phyloP scores from a whole-genome alignment of 805 yeast genomes.

The Komagataella kurtzmanii region DNA sequence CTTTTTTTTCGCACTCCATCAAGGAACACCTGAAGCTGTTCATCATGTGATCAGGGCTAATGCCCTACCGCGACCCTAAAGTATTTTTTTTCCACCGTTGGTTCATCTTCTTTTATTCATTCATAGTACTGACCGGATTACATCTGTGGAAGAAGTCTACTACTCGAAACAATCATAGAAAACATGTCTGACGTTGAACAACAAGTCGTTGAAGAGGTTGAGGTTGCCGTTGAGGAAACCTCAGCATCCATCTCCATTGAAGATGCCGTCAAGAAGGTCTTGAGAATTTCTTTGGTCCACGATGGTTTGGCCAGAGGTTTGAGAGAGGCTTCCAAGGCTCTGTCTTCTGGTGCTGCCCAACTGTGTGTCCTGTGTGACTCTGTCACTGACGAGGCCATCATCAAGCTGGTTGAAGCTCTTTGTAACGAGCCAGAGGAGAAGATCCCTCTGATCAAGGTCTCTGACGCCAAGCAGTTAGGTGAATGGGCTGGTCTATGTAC shows the following conservation, averaged over 20 bases:
- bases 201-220: constrained; percentile 66
- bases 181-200: constrained; percentile 83
- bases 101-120: background rate
- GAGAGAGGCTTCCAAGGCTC: constrained; percentile 99
- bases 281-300: constrained; percentile 95
- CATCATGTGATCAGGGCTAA: background rate
- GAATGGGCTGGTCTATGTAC: constrained; percentile 99
- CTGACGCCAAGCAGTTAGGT: constrained; percentile 99
- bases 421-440: constrained; percentile 95
- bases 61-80: background rate
- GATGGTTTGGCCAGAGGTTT: constrained; percentile 99
- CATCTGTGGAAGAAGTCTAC: constrained; percentile 26
- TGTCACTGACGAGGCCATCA: constrained; percentile 94
- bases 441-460: constrained; percentile 97
- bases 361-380: constrained; percentile 95
- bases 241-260: constrained; percentile 88
- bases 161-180: constrained; percentile 2
- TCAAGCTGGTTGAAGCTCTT: constrained; percentile 97
- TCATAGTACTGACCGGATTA: constrained; percentile 25
- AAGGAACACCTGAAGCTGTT: background rate
- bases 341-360: constrained; percentile 95
- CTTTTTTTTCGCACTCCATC: background rate
- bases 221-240: constrained; percentile 66
- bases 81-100: background rate
- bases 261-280: constrained; percentile 96